Base-by-base conservation (phyloP, 2,329 filamentous ascomycete genomes). In the Aspergillus texensis region DNA sequence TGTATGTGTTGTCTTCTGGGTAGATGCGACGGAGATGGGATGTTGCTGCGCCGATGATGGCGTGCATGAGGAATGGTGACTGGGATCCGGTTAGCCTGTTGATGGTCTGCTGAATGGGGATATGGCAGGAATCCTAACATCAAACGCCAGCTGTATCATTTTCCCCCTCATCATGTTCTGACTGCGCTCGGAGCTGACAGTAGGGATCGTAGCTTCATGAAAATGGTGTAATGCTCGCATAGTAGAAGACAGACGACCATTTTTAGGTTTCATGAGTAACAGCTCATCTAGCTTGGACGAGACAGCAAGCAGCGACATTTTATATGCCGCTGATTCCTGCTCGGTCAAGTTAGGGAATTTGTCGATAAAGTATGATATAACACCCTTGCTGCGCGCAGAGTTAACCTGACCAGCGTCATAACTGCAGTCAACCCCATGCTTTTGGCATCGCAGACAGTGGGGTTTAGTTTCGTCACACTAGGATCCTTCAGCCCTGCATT, bases 21-120 rank as follows among this genome's bases (percentile, higher is more conserved):
- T 74, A 45, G 11, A 71, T 57, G 50, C 70, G 70, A 54, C 71
- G 70, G 45, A 79, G 71, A 57, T 76, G 74, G 16, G 71, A 72
- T 6, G 71, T 73, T 43, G 75, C 70, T 21, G 70, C 65, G 4
- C 71, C 77, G 53, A 78, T 71, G 24, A 79, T 67, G 36, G 72
- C 70, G 64, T 80, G 77, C 77, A 79, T 76, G 34, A 79, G 71
- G 54, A 76, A 75, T 1, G 77, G 76, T 11, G 73, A 73, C 74
- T 78, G 48, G 19, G 19, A 8, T 3, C 5, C n/a, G 39, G 48
- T 58, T 54, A 62, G 61, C 12, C 24, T 26, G 24, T 54, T 12
- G 32, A 16, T 39, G 19, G 16, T 3, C 16, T 43, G 24, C 6
- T 52, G 28, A 10, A 6, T 12, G 21, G 52, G 54, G 46, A 56